Base-by-base conservation (phyloP, 2,329 filamentous ascomycete species). In the Chaetomium sp. region DNA sequence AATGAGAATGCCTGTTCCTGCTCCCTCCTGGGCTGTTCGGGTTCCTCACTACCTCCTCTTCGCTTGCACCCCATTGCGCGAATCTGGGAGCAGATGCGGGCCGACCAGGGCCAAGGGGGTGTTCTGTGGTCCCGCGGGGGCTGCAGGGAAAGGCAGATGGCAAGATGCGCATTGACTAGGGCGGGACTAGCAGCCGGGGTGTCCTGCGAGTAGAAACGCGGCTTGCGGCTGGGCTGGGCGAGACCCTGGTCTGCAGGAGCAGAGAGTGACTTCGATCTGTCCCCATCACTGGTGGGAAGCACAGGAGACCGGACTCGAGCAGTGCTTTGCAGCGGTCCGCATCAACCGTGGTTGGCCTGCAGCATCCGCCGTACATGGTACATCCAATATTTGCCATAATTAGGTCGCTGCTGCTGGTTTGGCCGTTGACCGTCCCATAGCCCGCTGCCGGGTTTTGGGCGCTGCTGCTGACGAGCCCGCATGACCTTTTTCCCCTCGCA, bases 1-100 rank as follows among this genome's bases (percentile, higher is more conserved):
- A 79, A 81, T 80, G 78, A 81, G 25, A 78, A 75, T 77, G 74
- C 76, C 75, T 74, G 62, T 57, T 62, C 53, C 51, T 56, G 38
- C 25, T 62, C 38, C 42, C 54, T 45, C 57, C 29, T 64, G 61
- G 51, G 61, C 59, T 58, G 51, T 56, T 54, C 50, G 35, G 57
- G 21, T 57, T 60, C 60, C 50, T 65, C 61, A 29, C 60, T 63
- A 61, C 49, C 50, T 66, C 60, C 55, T 62, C 63, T 65, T 57
- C 64, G 60, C 63, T 67, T 63, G 56, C 53, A 60, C 57, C 61
- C 55, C 38, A 62, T 50, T 57, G 63, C 55, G 55, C 64, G 50
- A 69, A 67, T 68, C 60, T 64, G 65, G 56, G 57, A 65, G 65
- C 68, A 57, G 67, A 64, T 65, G 66, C 65, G 66, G 66, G 63